Base-by-base conservation (phyloP, 2,329 filamentous ascomycete species). In the Balansia obtecta region DNA sequence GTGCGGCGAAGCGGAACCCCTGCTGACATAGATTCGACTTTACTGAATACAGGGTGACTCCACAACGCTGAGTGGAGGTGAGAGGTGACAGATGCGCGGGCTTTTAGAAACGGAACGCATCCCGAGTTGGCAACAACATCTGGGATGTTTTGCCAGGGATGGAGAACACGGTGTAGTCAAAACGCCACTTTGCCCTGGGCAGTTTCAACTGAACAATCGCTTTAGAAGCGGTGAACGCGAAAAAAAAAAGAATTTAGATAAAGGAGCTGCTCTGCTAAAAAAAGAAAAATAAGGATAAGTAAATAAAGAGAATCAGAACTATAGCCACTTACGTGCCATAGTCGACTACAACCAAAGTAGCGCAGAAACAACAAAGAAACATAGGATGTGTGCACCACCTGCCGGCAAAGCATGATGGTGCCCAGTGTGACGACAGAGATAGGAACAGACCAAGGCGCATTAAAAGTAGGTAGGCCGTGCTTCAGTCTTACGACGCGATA, bases 201-300 rank as follows among this genome's bases (percentile, higher is more conserved):
- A 30, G 27, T 20, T 16, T n/a, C n/a, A 22, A 39, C 32, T 15
- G 39, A 32, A 16, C 27, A 10, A 15, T 44, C 18, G 27, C 13
- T 27, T n/a, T 45, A 45, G 13, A 12, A 39, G 47, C 47, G 47
- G 47, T 49, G 47, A 49, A 42, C 32, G 39, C 20, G 5, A 43
- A 13, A 18, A 43, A 22, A 7, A 13, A 20, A 22, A 33, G 12
- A 15, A 13, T 43, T 43, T 10, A 7, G 20, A 43, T 15, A 22
- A 22, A 41, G 9, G 16, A 37, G 9, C 15, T 3, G 11, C 4
- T 11, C 39, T 18, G n/a, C 39, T 1, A 5, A 44, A 44, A n/a
- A 30, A 13, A 1, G 7, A 32, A 44, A 32, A n/a, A 27, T 12
- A 43, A 3, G 6, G 20, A n/a, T 27, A 18, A n/a, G 40, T 10